Percentiles rank a stretch among this genome's conserved stretches.
phyloP scores from a whole-genome alignment of 2,329 filamentous ascomycete genomes.

The Diaporthe capsici region DNA sequence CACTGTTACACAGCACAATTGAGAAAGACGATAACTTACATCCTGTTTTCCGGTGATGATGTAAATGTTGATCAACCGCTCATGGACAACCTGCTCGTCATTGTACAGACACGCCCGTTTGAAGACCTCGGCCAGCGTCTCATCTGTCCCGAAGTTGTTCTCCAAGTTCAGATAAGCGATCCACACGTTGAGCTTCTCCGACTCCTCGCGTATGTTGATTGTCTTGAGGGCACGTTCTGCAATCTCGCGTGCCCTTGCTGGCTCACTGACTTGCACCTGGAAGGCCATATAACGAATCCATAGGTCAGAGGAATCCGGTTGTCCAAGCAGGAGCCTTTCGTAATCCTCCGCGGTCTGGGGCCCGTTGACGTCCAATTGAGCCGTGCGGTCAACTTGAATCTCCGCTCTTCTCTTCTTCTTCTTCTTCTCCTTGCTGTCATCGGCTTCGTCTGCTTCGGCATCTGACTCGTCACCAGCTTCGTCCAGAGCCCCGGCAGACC shows the following conservation, averaged over 20 bases:
- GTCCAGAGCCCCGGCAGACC: conserved; percentile 80
- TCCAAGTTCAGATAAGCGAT: conserved; percentile 95
- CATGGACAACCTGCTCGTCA: conserved; percentile 89
- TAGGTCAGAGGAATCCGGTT: conserved; percentile 91
- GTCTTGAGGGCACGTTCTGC: conserved; percentile 91
- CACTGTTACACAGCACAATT: not conserved
- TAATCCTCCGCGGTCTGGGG: conserved; percentile 93
- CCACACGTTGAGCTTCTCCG: conserved; percentile 96
- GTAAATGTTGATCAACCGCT: conserved; percentile 92
- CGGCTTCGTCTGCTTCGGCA: conserved; percentile 54
- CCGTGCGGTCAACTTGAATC: conserved; percentile 89
- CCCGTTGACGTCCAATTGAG: conserved; percentile 89
- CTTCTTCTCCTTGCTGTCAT: conserved; percentile 63
- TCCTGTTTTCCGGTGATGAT: conserved; percentile 89
- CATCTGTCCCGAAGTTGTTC: conserved; percentile 88
- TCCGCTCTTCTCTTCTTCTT: conserved; percentile 84
- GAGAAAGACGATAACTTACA: conserved; percentile 65
- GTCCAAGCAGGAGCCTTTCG: conserved; percentile 90
- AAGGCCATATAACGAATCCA: conserved; percentile 99
- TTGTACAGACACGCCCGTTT: conserved; percentile 95
- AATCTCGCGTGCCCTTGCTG: conserved; percentile 88
- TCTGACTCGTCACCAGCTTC: conserved; percentile 67
- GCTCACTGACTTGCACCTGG: conserved; percentile 91
- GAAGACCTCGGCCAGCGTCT: conserved; percentile 87
- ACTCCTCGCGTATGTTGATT: conserved; percentile 91